phyloP scores from a whole-genome alignment of 306 rosid genomes.

The Phaseolus lunatus region DNA sequence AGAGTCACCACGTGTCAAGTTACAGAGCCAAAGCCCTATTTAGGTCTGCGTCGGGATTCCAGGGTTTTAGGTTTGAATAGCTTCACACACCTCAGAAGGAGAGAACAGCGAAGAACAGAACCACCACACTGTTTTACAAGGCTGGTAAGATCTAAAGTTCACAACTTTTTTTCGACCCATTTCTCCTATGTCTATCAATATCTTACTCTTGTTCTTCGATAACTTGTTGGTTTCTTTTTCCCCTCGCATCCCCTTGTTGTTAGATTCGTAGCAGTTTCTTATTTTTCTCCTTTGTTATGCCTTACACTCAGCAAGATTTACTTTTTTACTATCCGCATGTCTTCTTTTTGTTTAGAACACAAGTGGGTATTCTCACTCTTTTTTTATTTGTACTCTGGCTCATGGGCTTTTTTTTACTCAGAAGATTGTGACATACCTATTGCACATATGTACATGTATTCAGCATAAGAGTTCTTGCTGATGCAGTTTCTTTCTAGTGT shows the following conservation, averaged over 20 bases:
- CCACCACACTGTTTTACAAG: slow-evolving; percentile 5
- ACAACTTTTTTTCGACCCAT: slow-evolving; percentile 5
- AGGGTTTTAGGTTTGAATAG: slow-evolving; percentile 40
- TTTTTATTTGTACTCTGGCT: background rate
- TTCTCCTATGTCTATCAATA: background rate
- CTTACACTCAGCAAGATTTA: slow-evolving; percentile 11
- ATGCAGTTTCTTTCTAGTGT: background rate
- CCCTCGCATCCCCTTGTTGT: background rate
- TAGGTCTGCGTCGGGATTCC: background rate
- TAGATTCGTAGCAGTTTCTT: background rate
- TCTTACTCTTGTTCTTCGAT: slow-evolving; percentile 22
- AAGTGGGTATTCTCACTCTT: background rate
- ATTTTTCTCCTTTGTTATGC: background rate
- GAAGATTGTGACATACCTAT: background rate
- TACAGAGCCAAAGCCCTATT: slow-evolving; percentile 34
- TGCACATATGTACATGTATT: slow-evolving; percentile 11
- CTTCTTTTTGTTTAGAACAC: slow-evolving; percentile 12
- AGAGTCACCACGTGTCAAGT: slow-evolving; percentile 29
- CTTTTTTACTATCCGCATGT: slow-evolving; percentile 2
- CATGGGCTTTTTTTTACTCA: background rate
- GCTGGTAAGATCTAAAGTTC: slow-evolving; percentile 40
- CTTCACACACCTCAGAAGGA: background rate
- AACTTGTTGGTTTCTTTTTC: background rate
- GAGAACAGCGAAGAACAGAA: background rate
- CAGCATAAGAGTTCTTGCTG: background rate